Base-by-base conservation (phyloP, 331 rosid species). In the Cydonia oblonga region DNA sequence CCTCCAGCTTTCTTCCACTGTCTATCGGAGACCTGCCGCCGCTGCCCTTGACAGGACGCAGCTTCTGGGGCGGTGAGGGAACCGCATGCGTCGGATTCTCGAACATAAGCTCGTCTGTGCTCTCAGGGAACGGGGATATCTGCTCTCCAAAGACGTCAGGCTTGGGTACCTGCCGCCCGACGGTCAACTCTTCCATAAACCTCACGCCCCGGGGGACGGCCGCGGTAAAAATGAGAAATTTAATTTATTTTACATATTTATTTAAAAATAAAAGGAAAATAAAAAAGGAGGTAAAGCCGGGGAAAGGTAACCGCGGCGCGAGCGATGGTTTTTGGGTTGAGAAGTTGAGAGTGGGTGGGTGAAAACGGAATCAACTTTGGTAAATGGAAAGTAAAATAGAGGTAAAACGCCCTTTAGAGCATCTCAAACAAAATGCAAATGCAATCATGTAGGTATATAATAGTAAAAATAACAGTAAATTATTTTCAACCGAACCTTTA, bases 1-100 rank as follows among this genome's bases (percentile, higher is more conserved):
- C 61, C 71, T 24, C 74, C 1, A 71, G 75, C 66, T 57, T 52
- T 66, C 38, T 33, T 16, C 26, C 60, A 15, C 65, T 25, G 9
- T 78, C 85, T 22, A 60, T 80, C 18, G 88, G 80, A 13, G 77
- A 66, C 82, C 83, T 35, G 25, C 62, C 80, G 77, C 63, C 51
- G 73, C 66, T 30, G 84, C 82, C 80, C 75, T 96, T 75, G 69
- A 91, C 86, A 12, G 98, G 91, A 19, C 91, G 96, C 74, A 93
- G 98, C 75, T 91, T 93, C 81, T 88, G 96, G 13, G 89, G 86
- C 64, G 81, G 81, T 46, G 86, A 51, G 63, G 75, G 74, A 61
- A 76, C 14, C 67, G 32, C 61, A 19, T 82, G 56, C 26, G 69
- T 64, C 9, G 81, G 62, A 22, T 83, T 69, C 40, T 81, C 28